A percentile compares a stretch with the other conserved stretches of the same genome.
phyloP scores from a whole-genome alignment of 441 rosid genomes.

The Erodium moschatum region DNA sequence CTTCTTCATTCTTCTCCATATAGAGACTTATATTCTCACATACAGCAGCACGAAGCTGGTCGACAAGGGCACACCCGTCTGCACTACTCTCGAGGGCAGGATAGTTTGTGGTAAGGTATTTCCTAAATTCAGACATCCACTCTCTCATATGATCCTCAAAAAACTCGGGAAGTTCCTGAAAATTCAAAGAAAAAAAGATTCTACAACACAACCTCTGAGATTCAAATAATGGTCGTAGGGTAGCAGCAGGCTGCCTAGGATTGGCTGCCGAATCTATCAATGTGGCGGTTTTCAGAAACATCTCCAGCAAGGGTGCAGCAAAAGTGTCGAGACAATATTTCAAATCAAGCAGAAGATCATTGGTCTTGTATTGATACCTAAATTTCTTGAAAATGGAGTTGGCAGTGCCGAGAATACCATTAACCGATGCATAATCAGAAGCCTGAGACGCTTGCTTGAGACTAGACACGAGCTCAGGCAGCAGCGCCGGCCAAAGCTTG shows the following conservation, averaged over 20 bases:
- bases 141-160: slow-evolving; percentile 89
- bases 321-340: slow-evolving; percentile 73
- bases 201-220: slow-evolving; percentile 83
- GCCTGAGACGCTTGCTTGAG: slow-evolving; percentile 39
- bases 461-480: slow-evolving; percentile 63
- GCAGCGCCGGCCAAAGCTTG: slow-evolving; percentile 64
- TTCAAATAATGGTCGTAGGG: slow-evolving; percentile 40
- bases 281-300: slow-evolving; percentile 50
- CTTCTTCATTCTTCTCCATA: slow-evolving; percentile 94
- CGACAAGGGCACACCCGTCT: slow-evolving; percentile 15
- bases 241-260: neutral
- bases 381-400: slow-evolving; percentile 81
- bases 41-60: slow-evolving; percentile 72
- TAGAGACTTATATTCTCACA: slow-evolving; percentile 89
- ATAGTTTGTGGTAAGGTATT: slow-evolving; percentile 53
- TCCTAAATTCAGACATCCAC: slow-evolving; percentile 83
- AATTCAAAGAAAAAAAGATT: slow-evolving; percentile 74
- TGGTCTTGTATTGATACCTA: slow-evolving; percentile 65
- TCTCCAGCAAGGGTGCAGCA: slow-evolving; percentile 53
- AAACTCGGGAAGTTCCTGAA: slow-evolving; percentile 84
- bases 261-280: slow-evolving; percentile 40
- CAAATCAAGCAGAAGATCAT: slow-evolving; percentile 65
- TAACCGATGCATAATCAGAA: slow-evolving; percentile 54
- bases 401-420: slow-evolving; percentile 86
- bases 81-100: slow-evolving; percentile 39